A percentile compares a stretch with the other conserved stretches of the same genome.
These are phyloP conservation scores for Solanum hybrid DNA, from an alignment of 305 asterid species.

Conservation along the genomic window DNA sequence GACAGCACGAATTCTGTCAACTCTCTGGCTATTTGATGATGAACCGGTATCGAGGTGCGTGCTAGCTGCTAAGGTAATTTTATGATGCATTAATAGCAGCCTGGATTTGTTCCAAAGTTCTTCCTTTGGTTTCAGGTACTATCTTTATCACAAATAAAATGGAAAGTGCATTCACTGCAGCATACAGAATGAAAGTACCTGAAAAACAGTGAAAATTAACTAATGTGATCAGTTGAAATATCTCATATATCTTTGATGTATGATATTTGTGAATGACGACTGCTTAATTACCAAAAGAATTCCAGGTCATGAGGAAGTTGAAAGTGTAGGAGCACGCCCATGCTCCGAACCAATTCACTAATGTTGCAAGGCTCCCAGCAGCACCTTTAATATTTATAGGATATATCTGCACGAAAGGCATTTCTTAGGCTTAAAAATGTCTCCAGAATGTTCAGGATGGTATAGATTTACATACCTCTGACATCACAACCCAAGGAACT, in stretches of 20 bases:
- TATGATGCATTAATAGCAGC: conserved; percentile 37
- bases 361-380: conserved; percentile 89
- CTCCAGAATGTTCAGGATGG: background rate
- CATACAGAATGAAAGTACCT: conserved; percentile 87
- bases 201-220: conserved; percentile 14
- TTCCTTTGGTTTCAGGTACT: conserved; percentile 97
- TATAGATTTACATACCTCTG: conserved; percentile 53
- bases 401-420: conserved; percentile 42
- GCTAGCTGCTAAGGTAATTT: background rate
- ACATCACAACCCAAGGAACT: conserved; percentile 99
- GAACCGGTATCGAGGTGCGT: background rate
- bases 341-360: conserved; percentile 93
- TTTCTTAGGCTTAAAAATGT: conserved; percentile 3
- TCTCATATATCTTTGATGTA: background rate
- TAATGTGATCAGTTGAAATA: background rate
- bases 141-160: conserved; percentile 59
- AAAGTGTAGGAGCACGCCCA: conserved; percentile 91
- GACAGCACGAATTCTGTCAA: background rate
- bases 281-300: conserved; percentile 52
- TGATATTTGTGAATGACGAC: background rate
- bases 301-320: conserved; percentile 89
- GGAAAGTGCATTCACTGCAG: conserved; percentile 52
- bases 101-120: conserved; percentile 84
- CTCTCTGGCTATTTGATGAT: background rate
- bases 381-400: conserved; percentile 92